Percentiles rank a stretch among this genome's conserved stretches.
phyloP scores from a whole-genome alignment of 2,329 filamentous ascomycete species.

The Cladophialophora exuberans region DNA sequence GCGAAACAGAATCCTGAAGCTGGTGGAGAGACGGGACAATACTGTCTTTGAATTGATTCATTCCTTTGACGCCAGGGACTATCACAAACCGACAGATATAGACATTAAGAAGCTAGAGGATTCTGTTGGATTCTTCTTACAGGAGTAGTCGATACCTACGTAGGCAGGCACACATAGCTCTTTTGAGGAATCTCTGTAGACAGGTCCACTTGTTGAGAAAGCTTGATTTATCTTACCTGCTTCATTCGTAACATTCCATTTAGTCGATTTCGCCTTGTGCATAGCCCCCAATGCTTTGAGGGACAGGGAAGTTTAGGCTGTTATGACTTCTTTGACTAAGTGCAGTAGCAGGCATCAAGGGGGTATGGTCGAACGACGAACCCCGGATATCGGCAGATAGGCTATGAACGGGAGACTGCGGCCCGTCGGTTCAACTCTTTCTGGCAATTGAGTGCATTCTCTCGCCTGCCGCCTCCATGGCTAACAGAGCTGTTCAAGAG shows the following conservation, averaged over 20 bases:
- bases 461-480: too few relatives aligned
- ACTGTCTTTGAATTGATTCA: slow-evolving; percentile 15
- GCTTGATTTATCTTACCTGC: not conserved
- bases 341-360: not conserved
- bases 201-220: not conserved
- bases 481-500: too few relatives aligned
- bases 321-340: slow-evolving; percentile 2
- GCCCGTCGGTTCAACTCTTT: too few relatives aligned
- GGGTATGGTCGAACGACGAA: not conserved
- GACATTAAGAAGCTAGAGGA: not conserved
- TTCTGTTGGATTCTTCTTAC: not conserved
- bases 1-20: slow-evolving; percentile 3
- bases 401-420: not conserved
- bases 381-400: slow-evolving; percentile 18
- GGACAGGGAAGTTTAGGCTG: slow-evolving; percentile 8
- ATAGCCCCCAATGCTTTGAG: not conserved
- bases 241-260: not conserved
- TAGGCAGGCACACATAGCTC: not conserved
- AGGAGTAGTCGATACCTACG: not conserved
- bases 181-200: not conserved
- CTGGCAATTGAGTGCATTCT: too few relatives aligned
- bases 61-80: not conserved
- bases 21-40: slow-evolving; percentile 3
- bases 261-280: not conserved
- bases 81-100: not conserved